These are phyloP conservation scores for Lepidium didymum DNA, from an alignment of 345 rosid genomes.

Conservation along the genomic window DNA sequence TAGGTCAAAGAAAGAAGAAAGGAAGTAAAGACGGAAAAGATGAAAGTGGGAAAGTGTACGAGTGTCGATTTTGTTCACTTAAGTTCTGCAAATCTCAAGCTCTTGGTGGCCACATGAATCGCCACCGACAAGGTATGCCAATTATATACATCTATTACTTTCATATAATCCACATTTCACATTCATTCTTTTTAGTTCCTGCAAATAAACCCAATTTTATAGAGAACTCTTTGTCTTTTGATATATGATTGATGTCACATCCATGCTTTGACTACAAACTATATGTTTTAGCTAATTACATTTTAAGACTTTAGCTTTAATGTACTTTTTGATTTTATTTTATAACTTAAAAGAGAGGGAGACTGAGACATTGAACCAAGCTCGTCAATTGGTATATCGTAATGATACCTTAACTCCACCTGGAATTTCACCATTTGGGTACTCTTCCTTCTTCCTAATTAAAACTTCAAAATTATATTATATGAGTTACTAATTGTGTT, in stretches of 20 bases:
- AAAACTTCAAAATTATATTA: neutral
- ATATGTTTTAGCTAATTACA: slow-evolving; percentile 3
- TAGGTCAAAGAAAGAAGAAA: slow-evolving; percentile 71
- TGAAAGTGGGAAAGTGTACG: slow-evolving; percentile 84
- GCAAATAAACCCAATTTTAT: neutral
- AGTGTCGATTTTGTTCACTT: slow-evolving; percentile 99
- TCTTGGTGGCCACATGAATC: slow-evolving; percentile 99
- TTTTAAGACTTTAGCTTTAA: slow-evolving; percentile 11
- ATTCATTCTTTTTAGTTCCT: slow-evolving; percentile 19
- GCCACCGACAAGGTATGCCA: slow-evolving; percentile 91
- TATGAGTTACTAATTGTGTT: neutral
- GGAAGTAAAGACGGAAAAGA: slow-evolving; percentile 82
- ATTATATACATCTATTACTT: neutral
- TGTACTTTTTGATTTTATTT: neutral
- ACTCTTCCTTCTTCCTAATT: neutral
- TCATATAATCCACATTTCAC: neutral
- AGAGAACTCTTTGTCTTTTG: neutral
- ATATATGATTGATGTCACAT: slow-evolving; percentile 23
- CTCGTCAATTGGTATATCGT: slow-evolving; percentile 92
- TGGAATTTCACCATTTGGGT: slow-evolving; percentile 44
- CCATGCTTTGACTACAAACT: slow-evolving; percentile 18
- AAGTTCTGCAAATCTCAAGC: slow-evolving; percentile 99
- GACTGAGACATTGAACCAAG: slow-evolving; percentile 96
- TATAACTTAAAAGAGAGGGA: slow-evolving; percentile 61
- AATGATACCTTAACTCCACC: slow-evolving; percentile 61